Base-by-base conservation (phyloP, 2,329 filamentous ascomycete genomes). In the Ceratocystis papillata region DNA sequence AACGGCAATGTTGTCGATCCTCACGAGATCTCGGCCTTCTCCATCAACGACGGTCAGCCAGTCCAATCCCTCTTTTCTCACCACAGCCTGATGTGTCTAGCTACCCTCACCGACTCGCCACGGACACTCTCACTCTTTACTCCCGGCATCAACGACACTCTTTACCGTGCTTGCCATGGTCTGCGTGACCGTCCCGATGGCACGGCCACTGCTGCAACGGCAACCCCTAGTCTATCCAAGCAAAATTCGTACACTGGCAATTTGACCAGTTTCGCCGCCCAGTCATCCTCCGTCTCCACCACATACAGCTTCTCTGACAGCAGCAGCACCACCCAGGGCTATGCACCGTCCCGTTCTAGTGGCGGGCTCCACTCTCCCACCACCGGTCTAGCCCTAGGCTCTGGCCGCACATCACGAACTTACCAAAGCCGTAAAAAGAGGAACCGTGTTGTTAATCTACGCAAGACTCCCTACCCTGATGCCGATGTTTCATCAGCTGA, bases 21-120 rank as follows among this genome's bases (percentile, higher is more conserved):
- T 8, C 85, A 83, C 63, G 84, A 90, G 69, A 86, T 93, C 65
- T 88, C 89, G 0, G 85, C 87, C 2, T 78, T 96, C 64, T 87
- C 88, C 0, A 79, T 96, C 7, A 90, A 96, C 69, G 84, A 87
- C 8, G 85, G 87, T 3, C 81, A 87, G 5, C 92, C 96, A 73
- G 84, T 88, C 22, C 90, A 96, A 74, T 91, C 90, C 0, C 82
- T 96, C 5, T 97, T 99, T 74, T 97, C 93, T 0, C 90, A 96
- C 73, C 96, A 96, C 81, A 97, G 96, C 71, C 79, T 97, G 46
- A 77, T 96, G 28, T 87, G 89, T 63, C 79, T 99, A 12, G 90
- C 88, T 28, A 84, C 90, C 0, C 79, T 99, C 67, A 91, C 85
- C 3, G 88, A 96, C 72, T 96, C 91, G 1, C 91, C 97, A 71